These are phyloP conservation scores for Brassica cretica DNA, from an alignment of 345 rosid genomes.

Conservation along the genomic window DNA sequence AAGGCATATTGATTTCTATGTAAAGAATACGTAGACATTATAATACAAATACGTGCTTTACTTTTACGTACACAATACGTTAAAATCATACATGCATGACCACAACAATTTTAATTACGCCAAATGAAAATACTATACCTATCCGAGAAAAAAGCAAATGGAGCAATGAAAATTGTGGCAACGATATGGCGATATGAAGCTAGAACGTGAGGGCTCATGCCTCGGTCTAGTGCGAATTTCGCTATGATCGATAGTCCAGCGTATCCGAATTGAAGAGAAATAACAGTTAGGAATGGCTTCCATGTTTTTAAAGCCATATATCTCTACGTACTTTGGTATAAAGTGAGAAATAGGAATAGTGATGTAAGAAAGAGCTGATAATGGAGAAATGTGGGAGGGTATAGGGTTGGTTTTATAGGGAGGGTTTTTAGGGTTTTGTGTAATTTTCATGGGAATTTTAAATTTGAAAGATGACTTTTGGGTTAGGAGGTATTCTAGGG, in stretches of 20 bases:
- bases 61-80: slow-evolving; percentile 1
- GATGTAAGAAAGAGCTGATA: slow-evolving; percentile 38
- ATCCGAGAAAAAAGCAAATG: slow-evolving; percentile 70
- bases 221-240: slow-evolving; percentile 52
- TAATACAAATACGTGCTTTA: background rate
- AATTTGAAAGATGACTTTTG: slow-evolving; percentile 3
- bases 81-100: slow-evolving; percentile 19
- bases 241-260: slow-evolving; percentile 60
- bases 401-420: slow-evolving; percentile 39
- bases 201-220: slow-evolving; percentile 71
- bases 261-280: slow-evolving; percentile 61
- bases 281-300: slow-evolving; percentile 59
- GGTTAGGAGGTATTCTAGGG: slow-evolving; percentile 33
- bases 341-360: background rate
- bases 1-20: background rate
- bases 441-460: background rate
- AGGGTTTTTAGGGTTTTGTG: background rate
- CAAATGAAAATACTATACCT: slow-evolving; percentile 43
- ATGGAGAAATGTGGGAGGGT: slow-evolving; percentile 37
- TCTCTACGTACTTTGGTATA: slow-evolving; percentile 14
- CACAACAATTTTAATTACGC: background rate
- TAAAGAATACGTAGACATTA: background rate
- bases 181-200: slow-evolving; percentile 69
- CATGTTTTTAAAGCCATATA: slow-evolving; percentile 34
- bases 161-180: slow-evolving; percentile 67